Evolutionary conservation across 345 rosid genomes (phyloP), one percentile per base, ranked within the genome.

Genomic region (Physaria fendleri): DNA sequence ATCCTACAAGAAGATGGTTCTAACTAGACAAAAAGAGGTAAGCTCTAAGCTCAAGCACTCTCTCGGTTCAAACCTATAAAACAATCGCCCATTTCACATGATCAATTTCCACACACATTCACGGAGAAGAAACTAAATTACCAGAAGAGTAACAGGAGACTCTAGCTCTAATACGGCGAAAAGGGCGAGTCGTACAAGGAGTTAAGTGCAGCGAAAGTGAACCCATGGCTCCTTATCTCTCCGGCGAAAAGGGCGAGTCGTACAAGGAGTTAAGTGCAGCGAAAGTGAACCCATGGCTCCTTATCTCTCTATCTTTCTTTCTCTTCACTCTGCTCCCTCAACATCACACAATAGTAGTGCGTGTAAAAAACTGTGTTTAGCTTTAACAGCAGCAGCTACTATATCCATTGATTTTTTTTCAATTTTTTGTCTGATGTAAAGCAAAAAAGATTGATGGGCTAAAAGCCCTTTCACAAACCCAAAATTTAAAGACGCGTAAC

Each of bases 61-160:
- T 4, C 23, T 29, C 9, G 8, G 4, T 10, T 28, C 5, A 28
- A 49, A 29, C 14, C 37, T 4, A 49, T 49, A 13, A 49, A 42
- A 34, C 38, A 5, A 17, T 18, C 4, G 10, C 6, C 17, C n/a
- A 20, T 52, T 52, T 48, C 42, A 32, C 39, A 49, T 51, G 41
- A 25, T 41, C 20, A 33, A 8, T 49, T 23, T 25, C 14, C 23
- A 35, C 22, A 23, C 4, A 16, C 2, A 12, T 33, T 33, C 2
- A 6, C 1, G 9, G 5, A 46, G 24, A 3, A 11, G 11, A 27
- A 45, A 23, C 45, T 2, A 40, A 27, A 27, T 46, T 75, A 85
- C 88, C 83, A 58, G 86, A 72, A 45, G 82, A 75, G 54, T 68
- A 85, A 61, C 80, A 77, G 4, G 72, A 55, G 71, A 78, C 63